Evolutionary conservation across 2,329 filamentous ascomycete species (phyloP), one percentile per base, ranked within the genome.

Genomic region (Fusarium guadeloupense): DNA sequence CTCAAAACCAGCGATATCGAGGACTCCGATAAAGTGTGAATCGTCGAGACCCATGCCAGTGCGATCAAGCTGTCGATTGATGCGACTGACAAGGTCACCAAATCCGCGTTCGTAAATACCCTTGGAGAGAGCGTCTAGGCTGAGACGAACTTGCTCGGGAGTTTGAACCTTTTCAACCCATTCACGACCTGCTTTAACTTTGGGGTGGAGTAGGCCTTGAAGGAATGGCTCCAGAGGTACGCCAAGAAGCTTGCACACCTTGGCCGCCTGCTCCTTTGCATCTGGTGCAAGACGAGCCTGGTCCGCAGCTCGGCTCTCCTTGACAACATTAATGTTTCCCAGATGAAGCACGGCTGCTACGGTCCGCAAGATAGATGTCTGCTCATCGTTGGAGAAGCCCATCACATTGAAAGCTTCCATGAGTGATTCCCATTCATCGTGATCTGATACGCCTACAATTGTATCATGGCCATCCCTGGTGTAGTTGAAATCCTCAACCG

Each of bases 101-200:
- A 99, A 99, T 0, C 91, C 90, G 57, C 96, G 91, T 75, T 99
- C 95, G 73, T 99, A 99, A 66, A 99, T 96, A 77, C 95, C 95
- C 76, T 99, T 99, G 8, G 95, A 88, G 14, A 99, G 82, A 14
- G 95, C 94, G 76, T 98, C 93, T 38, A 99, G 85, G 4, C 91
- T 86, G 9, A 97, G 86, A 20, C 92, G 90, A 38, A 97, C 96
- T 74, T 99, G 95, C 64, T 99, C 96, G 0, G 95, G 94, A 1
- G 94, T 98, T 74, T 99, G 95, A 2, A 96, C 93, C 75, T 98
- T 99, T 73, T 98, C 93, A 3, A 99, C 95, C 95, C 94, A 98
- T 78, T 99, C 95, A 46, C 93, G 87, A 17, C 95, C 95, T 35
- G 95, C 95, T 76, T 97, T 97, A 34, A 99, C 96, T 54, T 88